phyloP scores from a whole-genome alignment of 1,139 yeast genomes.

The Pichiaceae sp. region DNA sequence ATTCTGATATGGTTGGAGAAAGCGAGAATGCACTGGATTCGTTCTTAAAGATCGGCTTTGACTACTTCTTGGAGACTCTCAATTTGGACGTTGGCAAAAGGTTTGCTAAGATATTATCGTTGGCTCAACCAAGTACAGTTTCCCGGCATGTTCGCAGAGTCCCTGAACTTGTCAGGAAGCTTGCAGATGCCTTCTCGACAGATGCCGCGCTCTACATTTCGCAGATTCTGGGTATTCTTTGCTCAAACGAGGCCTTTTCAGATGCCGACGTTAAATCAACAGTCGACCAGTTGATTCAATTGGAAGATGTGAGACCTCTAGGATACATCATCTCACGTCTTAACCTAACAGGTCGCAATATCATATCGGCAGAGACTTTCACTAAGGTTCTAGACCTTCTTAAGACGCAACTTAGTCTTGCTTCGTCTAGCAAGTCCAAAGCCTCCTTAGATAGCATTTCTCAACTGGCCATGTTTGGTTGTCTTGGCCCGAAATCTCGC shows the following conservation, averaged over 20 bases:
- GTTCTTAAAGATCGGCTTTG: slow-evolving; percentile 12
- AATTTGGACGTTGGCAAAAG: slow-evolving; percentile 15
- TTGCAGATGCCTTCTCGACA: slow-evolving; percentile 26
- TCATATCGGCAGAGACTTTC: slow-evolving; percentile 15
- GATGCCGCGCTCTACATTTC: slow-evolving; percentile 32
- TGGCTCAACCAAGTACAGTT: slow-evolving; percentile 28
- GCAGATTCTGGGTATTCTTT: slow-evolving; percentile 46
- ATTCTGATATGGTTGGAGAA: slow-evolving; percentile 7
- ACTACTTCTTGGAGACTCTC: slow-evolving; percentile 8
- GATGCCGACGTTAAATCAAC: slow-evolving; percentile 11
- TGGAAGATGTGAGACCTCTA: slow-evolving; percentile 13
- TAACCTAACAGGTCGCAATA: slow-evolving; percentile 29
- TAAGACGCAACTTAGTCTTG: slow-evolving; percentile 14
- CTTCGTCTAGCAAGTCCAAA: slow-evolving; percentile 19
- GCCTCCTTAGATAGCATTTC: slow-evolving; percentile 39
- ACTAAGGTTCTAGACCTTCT: slow-evolving; percentile 13
- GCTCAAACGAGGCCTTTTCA: slow-evolving; percentile 33
- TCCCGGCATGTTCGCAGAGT: slow-evolving; percentile 16
- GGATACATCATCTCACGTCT: slow-evolving; percentile 49
- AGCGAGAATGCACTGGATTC: slow-evolving; percentile 8
- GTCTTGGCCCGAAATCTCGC: slow-evolving; percentile 29
- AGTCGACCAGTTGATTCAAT: slow-evolving; percentile 8
- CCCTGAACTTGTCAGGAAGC: slow-evolving; percentile 9
- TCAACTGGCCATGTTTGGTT: slow-evolving; percentile 57
- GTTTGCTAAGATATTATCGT: slow-evolving; percentile 29